phyloP scores from a whole-genome alignment of 139 green algal species.

The Coelastrella sp. region DNA sequence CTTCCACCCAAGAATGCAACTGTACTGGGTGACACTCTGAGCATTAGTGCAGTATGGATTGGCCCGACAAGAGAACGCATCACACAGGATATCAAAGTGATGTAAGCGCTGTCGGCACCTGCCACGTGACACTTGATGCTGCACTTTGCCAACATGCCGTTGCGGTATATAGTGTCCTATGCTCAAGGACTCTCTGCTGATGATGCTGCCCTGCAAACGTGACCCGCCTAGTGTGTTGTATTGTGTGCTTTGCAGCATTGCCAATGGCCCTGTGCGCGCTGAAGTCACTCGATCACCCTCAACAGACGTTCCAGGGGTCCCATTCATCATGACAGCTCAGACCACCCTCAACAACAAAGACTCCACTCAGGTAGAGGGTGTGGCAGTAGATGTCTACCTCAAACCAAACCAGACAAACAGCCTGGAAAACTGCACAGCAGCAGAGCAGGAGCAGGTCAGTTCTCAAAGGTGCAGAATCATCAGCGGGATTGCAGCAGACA shows the following conservation, averaged over 20 bases:
- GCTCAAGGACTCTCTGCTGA: no score
- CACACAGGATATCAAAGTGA: neutral
- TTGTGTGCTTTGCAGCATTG: slow-evolving; percentile 34
- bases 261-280: slow-evolving; percentile 42
- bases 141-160: no score
- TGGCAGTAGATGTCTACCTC: slow-evolving; percentile 36
- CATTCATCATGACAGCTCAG: slow-evolving; percentile 46
- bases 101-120: slow-evolving; percentile 32
- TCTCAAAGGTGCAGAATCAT: slow-evolving; percentile 9
- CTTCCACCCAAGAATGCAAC: slow-evolving; percentile 38
- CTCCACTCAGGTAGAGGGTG: slow-evolving; percentile 5
- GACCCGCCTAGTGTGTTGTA: no score
- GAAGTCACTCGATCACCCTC: slow-evolving; percentile 35
- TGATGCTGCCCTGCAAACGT: no score
- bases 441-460: neutral
- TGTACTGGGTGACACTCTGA: slow-evolving; percentile 42
- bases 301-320: slow-evolving; percentile 46
- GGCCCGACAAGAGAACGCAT: slow-evolving; percentile 61
- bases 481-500: neutral
- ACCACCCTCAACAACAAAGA: slow-evolving; percentile 52
- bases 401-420: neutral
- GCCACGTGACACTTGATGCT: no score
- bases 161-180: no score
- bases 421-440: slow-evolving; percentile 38
- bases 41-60: slow-evolving; percentile 51